These are phyloP conservation scores for Cercospora zeina DNA, from an alignment of 2,329 filamentous ascomycete species.

Conservation along the genomic window DNA sequence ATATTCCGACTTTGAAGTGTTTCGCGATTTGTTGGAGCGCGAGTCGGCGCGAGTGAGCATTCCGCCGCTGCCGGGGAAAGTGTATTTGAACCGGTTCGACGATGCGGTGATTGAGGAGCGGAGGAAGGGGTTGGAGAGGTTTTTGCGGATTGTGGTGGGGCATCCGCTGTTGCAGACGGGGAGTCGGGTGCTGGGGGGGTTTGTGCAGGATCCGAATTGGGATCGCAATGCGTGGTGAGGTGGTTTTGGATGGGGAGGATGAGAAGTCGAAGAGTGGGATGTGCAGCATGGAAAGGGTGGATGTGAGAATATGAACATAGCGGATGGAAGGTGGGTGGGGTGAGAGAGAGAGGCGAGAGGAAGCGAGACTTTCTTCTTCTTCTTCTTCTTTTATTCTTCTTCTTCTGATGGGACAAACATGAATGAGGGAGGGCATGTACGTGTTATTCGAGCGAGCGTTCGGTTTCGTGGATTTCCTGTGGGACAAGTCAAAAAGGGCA, in stretches of 20 bases:
- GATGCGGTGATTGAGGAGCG: constrained; percentile 98
- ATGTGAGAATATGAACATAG: neutral
- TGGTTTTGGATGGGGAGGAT: neutral
- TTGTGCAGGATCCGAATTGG: constrained; percentile 95
- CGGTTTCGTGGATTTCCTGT: neutral
- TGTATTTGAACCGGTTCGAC: constrained; percentile 96
- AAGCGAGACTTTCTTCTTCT: neutral
- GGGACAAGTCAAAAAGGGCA: neutral
- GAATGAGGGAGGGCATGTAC: neutral
- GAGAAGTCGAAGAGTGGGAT: neutral
- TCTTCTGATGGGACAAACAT: neutral
- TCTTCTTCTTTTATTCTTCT: too few relatives aligned
- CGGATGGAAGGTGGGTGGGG: neutral
- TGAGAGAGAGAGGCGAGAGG: neutral
- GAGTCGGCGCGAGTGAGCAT: constrained; percentile 94
- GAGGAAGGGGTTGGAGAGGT: constrained; percentile 86
- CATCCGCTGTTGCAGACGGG: constrained; percentile 96
- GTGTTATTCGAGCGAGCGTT: neutral
- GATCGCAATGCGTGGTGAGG: constrained; percentile 84
- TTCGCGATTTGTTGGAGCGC: constrained; percentile 95
- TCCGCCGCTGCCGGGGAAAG: constrained; percentile 91
- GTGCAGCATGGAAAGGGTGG: too few relatives aligned
- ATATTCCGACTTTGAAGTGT: constrained; percentile 98
- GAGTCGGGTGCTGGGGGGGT: constrained; percentile 91
- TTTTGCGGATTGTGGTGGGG: constrained; percentile 94